Conservation (phyloP, 164 flowering plant species). For the Litsea cubeba region DNA sequence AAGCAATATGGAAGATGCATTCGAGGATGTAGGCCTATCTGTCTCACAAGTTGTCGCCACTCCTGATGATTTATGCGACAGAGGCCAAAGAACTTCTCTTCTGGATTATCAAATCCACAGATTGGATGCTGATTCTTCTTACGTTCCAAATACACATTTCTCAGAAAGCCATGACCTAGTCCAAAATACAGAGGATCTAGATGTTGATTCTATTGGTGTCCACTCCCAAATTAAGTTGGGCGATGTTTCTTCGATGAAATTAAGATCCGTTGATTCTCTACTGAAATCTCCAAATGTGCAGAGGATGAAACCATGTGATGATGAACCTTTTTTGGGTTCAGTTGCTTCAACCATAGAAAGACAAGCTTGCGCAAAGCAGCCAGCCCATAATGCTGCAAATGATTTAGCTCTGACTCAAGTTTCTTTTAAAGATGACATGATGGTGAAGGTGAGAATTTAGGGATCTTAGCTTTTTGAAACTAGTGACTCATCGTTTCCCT, state of each 20-base stretch:
- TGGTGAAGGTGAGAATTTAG: not conserved
- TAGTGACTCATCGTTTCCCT: not conserved
- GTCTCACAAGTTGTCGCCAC: not conserved
- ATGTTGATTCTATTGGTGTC: conserved; percentile 10
- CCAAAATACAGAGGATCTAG: conserved; percentile 16
- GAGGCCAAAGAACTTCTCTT: not conserved
- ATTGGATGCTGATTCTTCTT: conserved; percentile 19
- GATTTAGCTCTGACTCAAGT: conserved; percentile 24
- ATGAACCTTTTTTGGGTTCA: conserved; percentile 9
- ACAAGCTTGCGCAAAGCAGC: conserved; percentile 3
- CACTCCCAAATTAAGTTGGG: conserved; percentile 9
- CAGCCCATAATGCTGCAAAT: conserved; percentile 8
- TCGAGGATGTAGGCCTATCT: conserved; percentile 66
- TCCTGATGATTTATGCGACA: conserved; percentile 13
- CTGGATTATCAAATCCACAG: not conserved
- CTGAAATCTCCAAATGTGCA: conserved; percentile 9
- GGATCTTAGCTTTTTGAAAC: not conserved
- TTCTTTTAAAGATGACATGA: not conserved
- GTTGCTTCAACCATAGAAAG: conserved; percentile 3
- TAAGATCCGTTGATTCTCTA: conserved; percentile 10
- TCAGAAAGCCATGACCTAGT: conserved; percentile 19
- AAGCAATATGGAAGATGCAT: conserved; percentile 50
- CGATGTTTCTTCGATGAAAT: conserved; percentile 10
- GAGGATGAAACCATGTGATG: conserved; percentile 14
- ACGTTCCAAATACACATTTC: conserved; percentile 40